Evolutionary conservation across 805 yeast genomes (phyloP).

Genomic region (Monosporozyma aerobia): DNA sequence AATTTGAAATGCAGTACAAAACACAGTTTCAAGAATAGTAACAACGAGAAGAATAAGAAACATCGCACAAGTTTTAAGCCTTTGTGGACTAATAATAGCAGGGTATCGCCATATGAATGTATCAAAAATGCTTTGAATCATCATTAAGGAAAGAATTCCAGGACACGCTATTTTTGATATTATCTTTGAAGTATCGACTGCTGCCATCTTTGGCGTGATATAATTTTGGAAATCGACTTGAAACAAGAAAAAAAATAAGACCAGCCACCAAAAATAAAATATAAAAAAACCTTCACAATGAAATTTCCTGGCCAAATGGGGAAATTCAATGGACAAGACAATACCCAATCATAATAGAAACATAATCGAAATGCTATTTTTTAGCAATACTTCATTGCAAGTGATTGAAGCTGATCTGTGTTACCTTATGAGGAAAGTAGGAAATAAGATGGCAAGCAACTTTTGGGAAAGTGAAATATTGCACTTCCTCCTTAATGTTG

Average conservation of each 20-base stretch:
- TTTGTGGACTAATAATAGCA: not conserved
- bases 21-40: not conserved
- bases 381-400: not conserved
- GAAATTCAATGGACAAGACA: not conserved
- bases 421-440: conserved; percentile 1
- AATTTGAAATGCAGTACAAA: not conserved
- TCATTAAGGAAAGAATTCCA: not conserved
- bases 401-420: not conserved
- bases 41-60: not conserved
- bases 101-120: no score
- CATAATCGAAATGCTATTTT: no score
- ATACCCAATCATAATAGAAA: no score
- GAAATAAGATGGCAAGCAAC: not conserved
- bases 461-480: not conserved
- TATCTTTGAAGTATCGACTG: not conserved
- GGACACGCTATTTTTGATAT: not conserved
- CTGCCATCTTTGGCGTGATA: not conserved
- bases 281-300: no score
- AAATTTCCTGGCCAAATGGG: not conserved
- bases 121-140: not conserved
- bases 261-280: not conserved
- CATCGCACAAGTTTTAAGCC: not conserved
- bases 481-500: not conserved
- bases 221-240: not conserved
- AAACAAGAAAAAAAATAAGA: not conserved